Percentiles rank a stretch among this genome's conserved stretches.
These are phyloP conservation scores for Gentiana dahurica DNA, from an alignment of 257 asterid genomes.

Conservation along the genomic window DNA sequence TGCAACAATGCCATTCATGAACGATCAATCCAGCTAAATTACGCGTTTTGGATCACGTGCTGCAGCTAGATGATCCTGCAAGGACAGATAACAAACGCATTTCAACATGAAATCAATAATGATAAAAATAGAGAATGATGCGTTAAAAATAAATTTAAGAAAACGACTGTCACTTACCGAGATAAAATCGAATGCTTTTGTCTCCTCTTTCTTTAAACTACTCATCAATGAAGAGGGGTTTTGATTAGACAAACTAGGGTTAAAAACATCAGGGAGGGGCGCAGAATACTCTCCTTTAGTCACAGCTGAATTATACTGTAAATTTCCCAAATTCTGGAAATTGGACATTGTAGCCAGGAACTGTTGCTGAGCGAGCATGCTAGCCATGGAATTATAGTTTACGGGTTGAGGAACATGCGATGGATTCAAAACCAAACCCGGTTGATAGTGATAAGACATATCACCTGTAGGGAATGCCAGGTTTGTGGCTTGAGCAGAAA, in stretches of 20 bases:
- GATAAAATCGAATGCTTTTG: constrained; percentile 89
- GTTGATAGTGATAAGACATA: constrained; percentile 49
- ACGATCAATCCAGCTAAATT: constrained; percentile 21
- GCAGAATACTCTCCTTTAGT: constrained; percentile 39
- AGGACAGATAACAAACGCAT: constrained; percentile 3
- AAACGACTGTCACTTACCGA: constrained; percentile 49
- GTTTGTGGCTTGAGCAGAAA: constrained; percentile 48
- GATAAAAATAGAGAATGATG: too few relatives aligned
- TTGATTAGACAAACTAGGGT: constrained; percentile 50
- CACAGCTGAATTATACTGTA: constrained; percentile 45
- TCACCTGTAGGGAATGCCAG: constrained; percentile 54
- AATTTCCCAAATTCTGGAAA: constrained; percentile 68
- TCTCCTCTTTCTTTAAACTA: constrained; percentile 67
- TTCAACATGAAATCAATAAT: too few relatives aligned
- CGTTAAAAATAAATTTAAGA: background rate
- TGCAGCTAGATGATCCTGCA: constrained; percentile 91
- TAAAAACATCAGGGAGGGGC: constrained; percentile 77
- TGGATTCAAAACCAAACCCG: constrained; percentile 64
- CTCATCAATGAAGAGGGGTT: constrained; percentile 76
- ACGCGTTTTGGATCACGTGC: constrained; percentile 79
- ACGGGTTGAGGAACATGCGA: constrained; percentile 48
- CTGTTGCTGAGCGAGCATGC: constrained; percentile 73
- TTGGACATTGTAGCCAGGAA: constrained; percentile 77
- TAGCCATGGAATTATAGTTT: constrained; percentile 52
- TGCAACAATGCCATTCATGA: too few relatives aligned